Conservation (phyloP, 768 basidiomycete species). For the Tremella fuciformis region DNA sequence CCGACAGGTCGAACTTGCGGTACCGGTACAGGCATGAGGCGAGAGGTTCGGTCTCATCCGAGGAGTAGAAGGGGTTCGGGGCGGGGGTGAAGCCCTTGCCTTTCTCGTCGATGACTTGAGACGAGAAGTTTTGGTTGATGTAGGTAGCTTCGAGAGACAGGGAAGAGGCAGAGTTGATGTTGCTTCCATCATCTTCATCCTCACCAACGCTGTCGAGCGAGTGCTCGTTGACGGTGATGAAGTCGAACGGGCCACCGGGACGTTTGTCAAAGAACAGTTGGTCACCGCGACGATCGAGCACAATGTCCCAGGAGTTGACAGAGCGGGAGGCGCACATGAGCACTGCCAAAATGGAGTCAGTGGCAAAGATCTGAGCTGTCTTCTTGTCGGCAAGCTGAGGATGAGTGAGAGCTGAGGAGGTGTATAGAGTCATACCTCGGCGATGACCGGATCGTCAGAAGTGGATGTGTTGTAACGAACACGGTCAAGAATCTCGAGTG, state of each 20-base stretch:
- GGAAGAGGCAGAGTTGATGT: conserved; percentile 89
- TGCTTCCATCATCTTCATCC: conserved; percentile 65
- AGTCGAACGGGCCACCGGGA: conserved; percentile 86
- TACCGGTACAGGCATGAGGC: conserved; percentile 97
- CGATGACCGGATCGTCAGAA: conserved; percentile 95
- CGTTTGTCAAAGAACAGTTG: conserved; percentile 96
- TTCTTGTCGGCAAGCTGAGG: conserved; percentile 71
- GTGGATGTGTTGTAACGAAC: conserved; percentile 97
- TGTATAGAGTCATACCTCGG: conserved; percentile 60
- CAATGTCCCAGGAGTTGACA: conserved; percentile 98
- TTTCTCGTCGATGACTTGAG: conserved; percentile 84
- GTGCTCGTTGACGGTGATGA: conserved; percentile 97
- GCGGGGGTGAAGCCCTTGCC: conserved; percentile 70
- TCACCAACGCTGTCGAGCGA: conserved; percentile 76
- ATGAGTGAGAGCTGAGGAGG: neutral
- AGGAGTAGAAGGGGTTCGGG: conserved; percentile 88
- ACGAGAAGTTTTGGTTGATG: conserved; percentile 97
- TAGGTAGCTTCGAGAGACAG: conserved; percentile 96
- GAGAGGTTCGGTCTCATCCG: conserved; percentile 86
- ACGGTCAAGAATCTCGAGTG: conserved; percentile 86
- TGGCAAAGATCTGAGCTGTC: conserved; percentile 79
- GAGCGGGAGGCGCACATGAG: conserved; percentile 95
- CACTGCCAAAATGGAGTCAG: conserved; percentile 89
- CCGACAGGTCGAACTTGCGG: conserved; percentile 85
- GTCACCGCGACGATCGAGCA: conserved; percentile 88